Conservation (phyloP, 192 early-diverging fungal genomes). For the Coemansia asiatica region DNA sequence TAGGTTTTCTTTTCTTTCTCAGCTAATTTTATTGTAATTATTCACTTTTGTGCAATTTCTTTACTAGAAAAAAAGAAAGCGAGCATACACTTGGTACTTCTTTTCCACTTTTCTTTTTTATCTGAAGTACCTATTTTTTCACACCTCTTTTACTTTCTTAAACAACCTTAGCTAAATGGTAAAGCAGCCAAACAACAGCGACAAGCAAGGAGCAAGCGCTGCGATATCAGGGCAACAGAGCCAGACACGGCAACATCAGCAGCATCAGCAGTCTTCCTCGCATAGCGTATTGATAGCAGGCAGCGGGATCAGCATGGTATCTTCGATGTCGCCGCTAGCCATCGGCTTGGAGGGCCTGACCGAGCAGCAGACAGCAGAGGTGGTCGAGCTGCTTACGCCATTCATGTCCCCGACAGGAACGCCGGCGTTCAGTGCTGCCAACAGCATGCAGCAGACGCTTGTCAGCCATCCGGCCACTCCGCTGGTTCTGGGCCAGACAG, state of each 20-base stretch:
- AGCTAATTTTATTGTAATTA: not conserved
- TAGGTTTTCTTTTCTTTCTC: not conserved
- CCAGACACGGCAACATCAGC: slow-evolving; percentile 1
- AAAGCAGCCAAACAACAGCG: not conserved
- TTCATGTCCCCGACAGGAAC: slow-evolving; percentile 40
- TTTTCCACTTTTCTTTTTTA: no score
- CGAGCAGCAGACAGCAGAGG: slow-evolving; percentile 43
- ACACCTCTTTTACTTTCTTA: no score
- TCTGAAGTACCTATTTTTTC: no score
- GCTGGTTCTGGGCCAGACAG: slow-evolving; percentile 8
- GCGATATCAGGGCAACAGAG: not conserved
- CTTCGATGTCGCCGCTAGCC: slow-evolving; percentile 20
- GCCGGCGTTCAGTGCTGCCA: slow-evolving; percentile 7
- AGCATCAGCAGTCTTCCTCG: slow-evolving; percentile 7
- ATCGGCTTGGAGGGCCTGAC: slow-evolving; percentile 31
- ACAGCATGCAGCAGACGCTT: not conserved
- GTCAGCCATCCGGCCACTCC: slow-evolving; percentile 12
- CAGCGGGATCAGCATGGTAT: not conserved
- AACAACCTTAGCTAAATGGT: no score
- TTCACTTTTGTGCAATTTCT: not conserved
- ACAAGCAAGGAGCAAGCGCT: not conserved
- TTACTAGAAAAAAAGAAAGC: no score
- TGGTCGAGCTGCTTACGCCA: slow-evolving; percentile 46
- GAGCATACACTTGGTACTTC: no score
- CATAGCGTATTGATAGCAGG: not conserved